phyloP scores from a whole-genome alignment of 306 rosid species.

The Ammopiptanthus mongolicus region DNA sequence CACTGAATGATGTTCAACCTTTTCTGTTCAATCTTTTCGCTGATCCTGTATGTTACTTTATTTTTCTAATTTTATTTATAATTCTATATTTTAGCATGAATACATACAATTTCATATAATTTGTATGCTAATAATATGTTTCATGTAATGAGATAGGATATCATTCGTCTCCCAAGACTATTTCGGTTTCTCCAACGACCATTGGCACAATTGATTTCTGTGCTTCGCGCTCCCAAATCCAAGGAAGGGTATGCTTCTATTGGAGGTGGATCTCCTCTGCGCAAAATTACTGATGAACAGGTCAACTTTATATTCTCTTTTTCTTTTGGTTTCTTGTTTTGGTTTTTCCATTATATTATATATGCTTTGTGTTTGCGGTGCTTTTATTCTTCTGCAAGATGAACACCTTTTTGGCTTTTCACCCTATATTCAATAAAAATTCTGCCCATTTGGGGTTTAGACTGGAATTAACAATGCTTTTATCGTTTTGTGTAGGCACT shows the following conservation, averaged over 20 bases:
- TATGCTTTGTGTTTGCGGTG: not conserved
- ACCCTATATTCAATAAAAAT: not conserved
- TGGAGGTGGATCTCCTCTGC: constrained; percentile 98
- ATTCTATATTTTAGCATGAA: not conserved
- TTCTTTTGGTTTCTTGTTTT: not conserved
- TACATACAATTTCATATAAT: not conserved
- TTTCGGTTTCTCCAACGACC: constrained; percentile 87
- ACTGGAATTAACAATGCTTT: constrained; percentile 1
- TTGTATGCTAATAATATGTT: constrained; percentile 14
- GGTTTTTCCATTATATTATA: not conserved
- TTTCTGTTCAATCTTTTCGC: constrained; percentile 93
- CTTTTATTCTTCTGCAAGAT: not conserved
- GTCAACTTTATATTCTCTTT: constrained; percentile 30
- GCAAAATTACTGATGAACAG: constrained; percentile 95
- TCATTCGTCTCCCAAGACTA: constrained; percentile 90
- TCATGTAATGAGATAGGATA: constrained; percentile 53
- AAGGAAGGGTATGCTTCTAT: constrained; percentile 98
- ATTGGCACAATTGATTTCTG: constrained; percentile 78
- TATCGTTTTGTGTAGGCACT: constrained; percentile 61
- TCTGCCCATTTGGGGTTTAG: not conserved
- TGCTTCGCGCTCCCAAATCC: constrained; percentile 89
- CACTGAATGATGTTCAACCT: constrained; percentile 92
- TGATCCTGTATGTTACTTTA: constrained; percentile 65
- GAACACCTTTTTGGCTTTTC: not conserved
- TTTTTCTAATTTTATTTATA: not conserved